Evolutionary conservation across 176 grass and related monocot species (phyloP).

Genomic region (Urochloa ruziziensis): DNA sequence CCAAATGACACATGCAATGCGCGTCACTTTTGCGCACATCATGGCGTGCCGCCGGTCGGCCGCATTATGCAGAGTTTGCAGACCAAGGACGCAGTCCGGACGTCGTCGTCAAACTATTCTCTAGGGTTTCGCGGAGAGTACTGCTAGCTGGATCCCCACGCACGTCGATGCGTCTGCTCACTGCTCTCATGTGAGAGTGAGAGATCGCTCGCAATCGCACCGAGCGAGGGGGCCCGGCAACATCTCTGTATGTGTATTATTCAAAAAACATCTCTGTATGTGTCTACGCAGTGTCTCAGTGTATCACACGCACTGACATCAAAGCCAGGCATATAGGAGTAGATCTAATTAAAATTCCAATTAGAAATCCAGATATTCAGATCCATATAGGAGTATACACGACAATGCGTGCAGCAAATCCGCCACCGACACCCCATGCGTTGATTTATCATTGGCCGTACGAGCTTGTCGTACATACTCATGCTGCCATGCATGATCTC

Average conservation of each 20-base stretch:
- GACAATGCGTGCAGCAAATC: neutral
- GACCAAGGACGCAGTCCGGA: neutral
- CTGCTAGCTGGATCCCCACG: neutral
- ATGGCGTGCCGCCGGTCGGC: neutral
- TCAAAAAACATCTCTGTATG: neutral
- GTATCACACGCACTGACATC: neutral
- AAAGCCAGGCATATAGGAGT: neutral
- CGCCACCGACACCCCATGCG: neutral
- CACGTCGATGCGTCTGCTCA: neutral
- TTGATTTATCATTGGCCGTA: neutral
- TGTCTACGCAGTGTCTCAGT: neutral
- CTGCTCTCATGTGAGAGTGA: neutral
- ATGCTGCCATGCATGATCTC: neutral
- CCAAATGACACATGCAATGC: slow-evolving; percentile 31
- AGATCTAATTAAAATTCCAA: neutral
- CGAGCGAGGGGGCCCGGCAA: neutral
- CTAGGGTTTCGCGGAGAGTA: slow-evolving; percentile 19
- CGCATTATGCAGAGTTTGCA: neutral
- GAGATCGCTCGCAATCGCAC: neutral
- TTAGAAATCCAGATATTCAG: neutral
- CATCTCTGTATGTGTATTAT: neutral
- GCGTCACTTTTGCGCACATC: slow-evolving; percentile 40
- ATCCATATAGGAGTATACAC: neutral
- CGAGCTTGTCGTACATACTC: neutral
- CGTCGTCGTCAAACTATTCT: slow-evolving; percentile 35